These are phyloP conservation scores for Saccharomyces hybrid DNA, from an alignment of 1,139 yeast species.

Conservation along the genomic window DNA sequence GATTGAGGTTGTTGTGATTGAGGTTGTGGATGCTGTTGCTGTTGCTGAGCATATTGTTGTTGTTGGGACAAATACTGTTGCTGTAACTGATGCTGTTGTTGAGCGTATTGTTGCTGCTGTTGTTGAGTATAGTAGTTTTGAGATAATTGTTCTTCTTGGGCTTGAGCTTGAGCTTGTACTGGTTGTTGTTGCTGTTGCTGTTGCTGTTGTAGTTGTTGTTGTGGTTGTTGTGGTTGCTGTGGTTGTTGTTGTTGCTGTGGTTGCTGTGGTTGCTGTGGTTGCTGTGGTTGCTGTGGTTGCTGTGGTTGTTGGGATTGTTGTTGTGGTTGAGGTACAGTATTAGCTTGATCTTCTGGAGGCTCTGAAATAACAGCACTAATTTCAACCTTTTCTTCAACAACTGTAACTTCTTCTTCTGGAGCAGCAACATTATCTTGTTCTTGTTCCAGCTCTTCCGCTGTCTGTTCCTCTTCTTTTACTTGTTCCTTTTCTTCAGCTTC, in stretches of 20 bases:
- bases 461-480: slow-evolving; percentile 3
- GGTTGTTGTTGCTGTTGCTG: slow-evolving; percentile 2
- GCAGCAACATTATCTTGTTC: slow-evolving; percentile 1
- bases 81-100: slow-evolving; percentile 7
- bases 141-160: slow-evolving; percentile 7
- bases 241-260: not conserved
- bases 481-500: not conserved
- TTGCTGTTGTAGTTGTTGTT: slow-evolving; percentile 2
- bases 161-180: slow-evolving; percentile 4
- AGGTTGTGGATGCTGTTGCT: slow-evolving; percentile 6
- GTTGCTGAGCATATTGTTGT: slow-evolving; percentile 4
- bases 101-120: slow-evolving; percentile 4
- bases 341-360: not conserved
- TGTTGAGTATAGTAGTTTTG: slow-evolving; percentile 5
- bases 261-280: not conserved
- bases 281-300: not conserved
- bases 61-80: slow-evolving; percentile 8
- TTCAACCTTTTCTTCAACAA: not conserved
- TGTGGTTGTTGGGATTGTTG: slow-evolving; percentile 2
- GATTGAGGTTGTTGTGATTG: slow-evolving; percentile 14
- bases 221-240: not conserved
- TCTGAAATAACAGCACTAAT: not conserved
- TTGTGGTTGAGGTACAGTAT: not conserved
- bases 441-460: slow-evolving; percentile 3
- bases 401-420: slow-evolving; percentile 1